These are phyloP conservation scores for Trichosporon asahii DNA, from an alignment of 1,284 basidiomycete species.

Conservation along the genomic window DNA sequence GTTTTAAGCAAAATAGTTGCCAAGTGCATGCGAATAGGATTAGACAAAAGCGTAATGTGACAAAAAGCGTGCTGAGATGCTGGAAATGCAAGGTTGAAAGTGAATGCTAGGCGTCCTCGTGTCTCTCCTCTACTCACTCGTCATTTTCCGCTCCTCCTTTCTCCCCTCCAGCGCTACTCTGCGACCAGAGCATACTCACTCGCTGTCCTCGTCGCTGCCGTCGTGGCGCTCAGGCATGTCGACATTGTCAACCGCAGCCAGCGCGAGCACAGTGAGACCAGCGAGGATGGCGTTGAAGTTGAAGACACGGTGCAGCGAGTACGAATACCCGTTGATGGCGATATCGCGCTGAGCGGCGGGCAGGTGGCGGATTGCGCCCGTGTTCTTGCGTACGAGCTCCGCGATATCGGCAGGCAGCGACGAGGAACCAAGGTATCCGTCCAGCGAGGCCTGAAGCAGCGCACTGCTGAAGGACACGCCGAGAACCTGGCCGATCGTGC, in stretches of 20 bases:
- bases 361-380: conserved; percentile 70
- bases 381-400: conserved; percentile 67
- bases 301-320: conserved; percentile 79
- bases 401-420: conserved; percentile 65
- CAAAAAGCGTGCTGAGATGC: neutral
- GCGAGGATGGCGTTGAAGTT: conserved; percentile 62
- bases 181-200: neutral
- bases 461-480: conserved; percentile 79
- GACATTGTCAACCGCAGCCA: conserved; percentile 36
- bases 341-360: conserved; percentile 60
- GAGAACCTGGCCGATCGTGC: conserved; percentile 86
- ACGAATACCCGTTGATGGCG: conserved; percentile 77
- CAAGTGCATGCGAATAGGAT: neutral
- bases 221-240: conserved; percentile 28
- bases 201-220: conserved; percentile 11
- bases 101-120: neutral
- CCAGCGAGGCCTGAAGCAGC: conserved; percentile 69
- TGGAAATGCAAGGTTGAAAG: neutral
- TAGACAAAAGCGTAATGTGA: neutral
- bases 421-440: conserved; percentile 57
- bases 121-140: neutral
- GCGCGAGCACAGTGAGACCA: conserved; percentile 27
- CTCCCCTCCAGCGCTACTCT: neutral
- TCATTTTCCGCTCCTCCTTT: neutral
- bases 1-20: neutral